Conservation (phyloP, 192 early-diverging fungal genomes). For the Coemansia javaensis region DNA sequence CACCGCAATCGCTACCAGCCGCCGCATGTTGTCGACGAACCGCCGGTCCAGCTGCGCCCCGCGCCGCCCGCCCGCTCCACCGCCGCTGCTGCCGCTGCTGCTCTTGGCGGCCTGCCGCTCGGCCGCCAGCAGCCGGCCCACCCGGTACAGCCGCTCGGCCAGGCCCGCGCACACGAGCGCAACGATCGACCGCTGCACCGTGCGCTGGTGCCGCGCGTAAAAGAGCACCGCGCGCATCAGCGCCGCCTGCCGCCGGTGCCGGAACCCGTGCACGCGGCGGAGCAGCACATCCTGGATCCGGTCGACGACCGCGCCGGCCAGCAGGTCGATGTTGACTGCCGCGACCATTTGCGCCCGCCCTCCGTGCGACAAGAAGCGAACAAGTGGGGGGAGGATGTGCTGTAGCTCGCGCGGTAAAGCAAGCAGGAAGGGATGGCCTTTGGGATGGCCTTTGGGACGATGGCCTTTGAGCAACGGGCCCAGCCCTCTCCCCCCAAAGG, state of each 20-base stretch:
- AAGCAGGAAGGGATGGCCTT: background rate
- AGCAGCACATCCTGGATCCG: constrained; percentile 28
- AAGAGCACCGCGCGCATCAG: constrained; percentile 19
- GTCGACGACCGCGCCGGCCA: constrained; percentile 23
- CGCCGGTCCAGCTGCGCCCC: constrained; percentile 38
- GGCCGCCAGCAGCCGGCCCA: constrained; percentile 27
- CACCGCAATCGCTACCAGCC: constrained; percentile 75
- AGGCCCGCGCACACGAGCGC: constrained; percentile 22
- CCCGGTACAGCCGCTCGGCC: constrained; percentile 25
- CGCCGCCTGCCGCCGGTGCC: constrained; percentile 23
- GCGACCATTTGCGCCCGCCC: too few relatives aligned
- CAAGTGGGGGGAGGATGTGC: background rate
- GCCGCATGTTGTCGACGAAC: constrained; percentile 62
- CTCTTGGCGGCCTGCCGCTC: constrained; percentile 4
- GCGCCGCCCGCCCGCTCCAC: constrained; percentile 4
- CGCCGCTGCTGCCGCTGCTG: background rate
- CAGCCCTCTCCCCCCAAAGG: background rate
- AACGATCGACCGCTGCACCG: constrained; percentile 27
- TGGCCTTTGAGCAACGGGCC: background rate
- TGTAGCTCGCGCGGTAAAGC: background rate
- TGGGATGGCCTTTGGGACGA: background rate
- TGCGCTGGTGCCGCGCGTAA: constrained; percentile 38
- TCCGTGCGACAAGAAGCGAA: too few relatives aligned
- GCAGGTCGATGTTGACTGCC: constrained; percentile 27
- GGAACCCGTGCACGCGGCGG: constrained; percentile 21